Conservation (phyloP, 2,329 filamentous ascomycete genomes). For the Trichophyton mentagrophytes region DNA sequence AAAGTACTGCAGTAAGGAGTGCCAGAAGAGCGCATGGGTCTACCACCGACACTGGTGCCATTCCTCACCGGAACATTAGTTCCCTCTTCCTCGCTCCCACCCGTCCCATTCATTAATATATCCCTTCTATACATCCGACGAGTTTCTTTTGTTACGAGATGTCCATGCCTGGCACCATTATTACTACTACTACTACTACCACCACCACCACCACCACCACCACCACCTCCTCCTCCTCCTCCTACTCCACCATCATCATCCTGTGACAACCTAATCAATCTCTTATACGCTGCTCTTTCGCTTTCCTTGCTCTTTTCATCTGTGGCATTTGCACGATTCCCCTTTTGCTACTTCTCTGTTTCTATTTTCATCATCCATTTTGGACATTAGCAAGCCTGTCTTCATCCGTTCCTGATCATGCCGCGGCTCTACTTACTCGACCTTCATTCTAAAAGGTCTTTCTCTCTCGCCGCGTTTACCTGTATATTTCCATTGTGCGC, state of each 20-base stretch:
- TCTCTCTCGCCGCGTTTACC: background rate
- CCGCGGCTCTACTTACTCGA: no score
- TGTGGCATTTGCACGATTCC: background rate
- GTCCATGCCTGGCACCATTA: background rate
- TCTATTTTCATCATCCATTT: background rate
- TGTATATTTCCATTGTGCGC: background rate
- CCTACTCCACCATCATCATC: background rate
- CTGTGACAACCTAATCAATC: background rate
- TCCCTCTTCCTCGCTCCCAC: background rate
- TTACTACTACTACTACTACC: background rate
- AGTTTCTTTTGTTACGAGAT: slow-evolving; percentile 2
- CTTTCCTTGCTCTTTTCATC: background rate
- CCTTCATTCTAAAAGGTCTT: no score
- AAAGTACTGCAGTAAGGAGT: slow-evolving; percentile 99
- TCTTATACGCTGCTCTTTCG: background rate
- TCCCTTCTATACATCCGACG: background rate
- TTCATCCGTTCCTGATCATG: background rate
- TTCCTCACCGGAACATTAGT: slow-evolving; percentile 16
- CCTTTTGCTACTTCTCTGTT: background rate
- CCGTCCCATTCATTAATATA: background rate
- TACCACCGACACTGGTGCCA: slow-evolving; percentile 96
- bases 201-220: background rate
- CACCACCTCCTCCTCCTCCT: background rate
- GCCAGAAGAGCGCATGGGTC: slow-evolving; percentile 97
- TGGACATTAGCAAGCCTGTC: background rate